Conservation (phyloP, 2,329 filamentous ascomycete genomes). For the Plectosphaerella sp. region DNA sequence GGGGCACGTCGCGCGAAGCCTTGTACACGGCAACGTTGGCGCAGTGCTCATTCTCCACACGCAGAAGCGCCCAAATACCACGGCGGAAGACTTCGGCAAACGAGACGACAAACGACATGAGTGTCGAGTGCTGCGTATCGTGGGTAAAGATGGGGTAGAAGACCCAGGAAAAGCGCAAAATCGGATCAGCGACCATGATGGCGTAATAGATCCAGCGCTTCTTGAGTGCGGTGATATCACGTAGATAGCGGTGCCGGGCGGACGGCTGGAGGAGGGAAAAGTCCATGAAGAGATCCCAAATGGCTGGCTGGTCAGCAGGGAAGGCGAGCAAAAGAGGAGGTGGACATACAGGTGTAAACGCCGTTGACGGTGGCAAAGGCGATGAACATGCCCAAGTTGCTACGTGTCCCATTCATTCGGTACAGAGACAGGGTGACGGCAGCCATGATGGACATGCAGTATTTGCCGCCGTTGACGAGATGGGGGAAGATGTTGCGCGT, state of each 20-base stretch:
- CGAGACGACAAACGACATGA: slow-evolving; percentile 74
- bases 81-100: slow-evolving; percentile 78
- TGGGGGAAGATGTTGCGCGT: slow-evolving; percentile 88
- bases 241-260: slow-evolving; percentile 62
- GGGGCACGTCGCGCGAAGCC: slow-evolving; percentile 78
- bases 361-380: slow-evolving; percentile 77
- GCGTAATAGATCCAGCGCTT: slow-evolving; percentile 77
- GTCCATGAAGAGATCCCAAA: slow-evolving; percentile 97
- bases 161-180: slow-evolving; percentile 91
- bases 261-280: slow-evolving; percentile 84
- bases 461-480: slow-evolving; percentile 88
- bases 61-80: slow-evolving; percentile 87
- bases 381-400: slow-evolving; percentile 68
- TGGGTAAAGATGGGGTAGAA: slow-evolving; percentile 83
- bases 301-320: slow-evolving; percentile 35
- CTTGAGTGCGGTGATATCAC: slow-evolving; percentile 77
- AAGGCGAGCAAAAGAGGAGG: not conserved
- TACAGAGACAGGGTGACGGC: slow-evolving; percentile 79
- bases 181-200: slow-evolving; percentile 77
- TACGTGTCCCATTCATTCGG: slow-evolving; percentile 60
- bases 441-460: slow-evolving; percentile 75
- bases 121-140: slow-evolving; percentile 75
- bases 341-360: slow-evolving; percentile 67
- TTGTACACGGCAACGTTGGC: slow-evolving; percentile 87
- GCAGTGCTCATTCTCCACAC: slow-evolving; percentile 97